Base-by-base conservation (phyloP, 129 eudicot genomes). In the Chrysanthemum seticuspe region DNA sequence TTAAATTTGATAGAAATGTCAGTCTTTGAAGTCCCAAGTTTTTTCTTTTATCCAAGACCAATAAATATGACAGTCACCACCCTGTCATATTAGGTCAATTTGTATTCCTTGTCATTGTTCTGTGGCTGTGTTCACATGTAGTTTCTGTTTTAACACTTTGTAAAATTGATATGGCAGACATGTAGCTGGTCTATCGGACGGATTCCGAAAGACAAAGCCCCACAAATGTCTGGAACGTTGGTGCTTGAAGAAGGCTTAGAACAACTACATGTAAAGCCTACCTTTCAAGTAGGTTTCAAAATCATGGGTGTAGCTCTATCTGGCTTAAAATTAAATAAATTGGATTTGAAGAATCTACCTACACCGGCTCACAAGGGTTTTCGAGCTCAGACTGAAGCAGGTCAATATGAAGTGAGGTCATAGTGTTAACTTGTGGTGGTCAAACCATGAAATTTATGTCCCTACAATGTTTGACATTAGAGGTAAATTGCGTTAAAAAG, bases 271-370 rank as follows among this genome's bases (percentile, higher is more conserved):
- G 93, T 94, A 27, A 90, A 79, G 31, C 98, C 98, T 34, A 90
- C 87, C 18, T 94, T 94, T 70, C 72, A 63, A 77, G 98, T 86
- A 36, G 76, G 78, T 34, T 93, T 93, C 81, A 84, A 76, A 71
- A 81, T 93, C 27, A 89, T 87, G 98, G 96, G 98, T 5, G 87
- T 83, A 51, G 98, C 97, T 70, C 89, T 93, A 59, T 94, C 98
- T 9, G 97, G 98, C n/a, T 75, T 94, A 31, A 81, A 90, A 76
- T 84, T 89, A 6, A 91, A 83, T 60, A 90, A 87, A 52, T 57
- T 94, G 78, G 98, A 94, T 79, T 10, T 87, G 21, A 84, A 82
- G 83, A 94, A 94, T 78, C 70, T 86, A 53, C 83, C 92, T 34
- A 44, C 86, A 2, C 92, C 96, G 5, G 86, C 96, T 45, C 86